A percentile compares a stretch with the other conserved stretches of the same genome.
Evolutionary conservation across 768 basidiomycete genomes (phyloP).

Genomic region (Phylloporus rhodoxanthus): DNA sequence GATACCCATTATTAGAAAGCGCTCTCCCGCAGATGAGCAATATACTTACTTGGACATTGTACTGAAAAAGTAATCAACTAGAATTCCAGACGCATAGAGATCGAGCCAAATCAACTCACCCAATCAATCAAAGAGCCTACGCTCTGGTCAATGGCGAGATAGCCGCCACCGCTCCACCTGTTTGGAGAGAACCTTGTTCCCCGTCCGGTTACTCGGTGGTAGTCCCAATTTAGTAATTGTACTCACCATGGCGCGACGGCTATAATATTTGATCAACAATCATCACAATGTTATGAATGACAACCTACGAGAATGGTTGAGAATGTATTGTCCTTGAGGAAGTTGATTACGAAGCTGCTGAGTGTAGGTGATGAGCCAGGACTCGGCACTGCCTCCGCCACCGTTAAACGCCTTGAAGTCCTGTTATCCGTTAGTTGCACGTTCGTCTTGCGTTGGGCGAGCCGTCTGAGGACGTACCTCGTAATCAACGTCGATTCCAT

Average conservation of each 20-base stretch:
- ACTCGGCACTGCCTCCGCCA: constrained; percentile 34
- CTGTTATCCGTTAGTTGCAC: constrained; percentile 5
- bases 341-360: constrained; percentile 28
- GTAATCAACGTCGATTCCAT: constrained; percentile 51
- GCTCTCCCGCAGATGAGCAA: neutral
- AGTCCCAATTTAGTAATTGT: neutral
- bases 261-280: constrained; percentile 2
- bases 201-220: neutral
- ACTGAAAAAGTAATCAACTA: neutral
- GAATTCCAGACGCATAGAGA: neutral
- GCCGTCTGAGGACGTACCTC: constrained; percentile 25
- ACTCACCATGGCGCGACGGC: constrained; percentile 18
- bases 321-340: constrained; percentile 29
- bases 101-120: constrained; percentile 23
- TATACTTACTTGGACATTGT: constrained; percentile 35
- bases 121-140: constrained; percentile 44
- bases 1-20: neutral
- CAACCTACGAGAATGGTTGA: constrained; percentile 33
- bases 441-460: neutral
- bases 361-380: constrained; percentile 32
- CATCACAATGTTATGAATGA: neutral
- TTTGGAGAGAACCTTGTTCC: constrained; percentile 17
- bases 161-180: constrained; percentile 27
- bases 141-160: constrained; percentile 29
- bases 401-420: constrained; percentile 30